Conservation (phyloP, 352 stramenopile genomes). For the Nothophytophthora sp. region DNA sequence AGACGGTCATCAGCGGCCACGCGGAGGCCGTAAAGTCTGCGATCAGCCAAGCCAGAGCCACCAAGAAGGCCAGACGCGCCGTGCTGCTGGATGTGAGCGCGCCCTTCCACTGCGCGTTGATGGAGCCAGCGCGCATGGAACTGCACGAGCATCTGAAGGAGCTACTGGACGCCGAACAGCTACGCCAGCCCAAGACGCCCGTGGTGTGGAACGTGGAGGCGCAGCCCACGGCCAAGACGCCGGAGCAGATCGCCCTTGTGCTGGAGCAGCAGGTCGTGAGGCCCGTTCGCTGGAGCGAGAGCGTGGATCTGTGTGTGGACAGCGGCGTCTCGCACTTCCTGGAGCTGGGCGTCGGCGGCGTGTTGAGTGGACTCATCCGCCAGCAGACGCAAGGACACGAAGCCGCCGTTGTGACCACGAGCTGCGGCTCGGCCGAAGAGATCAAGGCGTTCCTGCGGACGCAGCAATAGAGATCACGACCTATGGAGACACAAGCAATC, state of each 20-base stretch:
- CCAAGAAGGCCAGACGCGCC: constrained; percentile 71
- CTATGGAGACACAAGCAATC: too few relatives aligned
- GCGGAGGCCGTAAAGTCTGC: constrained; percentile 46
- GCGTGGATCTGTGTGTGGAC: constrained; percentile 73
- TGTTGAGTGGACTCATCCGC: constrained; percentile 76
- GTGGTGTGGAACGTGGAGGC: constrained; percentile 86
- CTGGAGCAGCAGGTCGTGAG: constrained; percentile 65
- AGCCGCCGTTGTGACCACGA: constrained; percentile 28
- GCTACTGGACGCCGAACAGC: constrained; percentile 18
- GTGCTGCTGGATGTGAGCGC: constrained; percentile 80
- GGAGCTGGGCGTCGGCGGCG: constrained; percentile 68
- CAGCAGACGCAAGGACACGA: constrained; percentile 53
- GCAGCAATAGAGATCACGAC: background rate
- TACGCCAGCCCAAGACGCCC: constrained; percentile 46
- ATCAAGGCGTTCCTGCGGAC: constrained; percentile 44
- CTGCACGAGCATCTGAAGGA: constrained; percentile 45
- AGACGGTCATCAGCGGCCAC: constrained; percentile 84
- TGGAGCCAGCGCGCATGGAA: constrained; percentile 61
- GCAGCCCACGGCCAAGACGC: constrained; percentile 36
- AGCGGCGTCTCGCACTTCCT: constrained; percentile 53
- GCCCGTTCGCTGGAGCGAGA: constrained; percentile 79
- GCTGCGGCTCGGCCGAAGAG: constrained; percentile 60
- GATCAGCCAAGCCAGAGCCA: constrained; percentile 57
- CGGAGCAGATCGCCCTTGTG: constrained; percentile 38
- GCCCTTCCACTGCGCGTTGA: constrained; percentile 84